phyloP scores from a whole-genome alignment of 1,284 basidiomycete species.

The Sutorius eximius region DNA sequence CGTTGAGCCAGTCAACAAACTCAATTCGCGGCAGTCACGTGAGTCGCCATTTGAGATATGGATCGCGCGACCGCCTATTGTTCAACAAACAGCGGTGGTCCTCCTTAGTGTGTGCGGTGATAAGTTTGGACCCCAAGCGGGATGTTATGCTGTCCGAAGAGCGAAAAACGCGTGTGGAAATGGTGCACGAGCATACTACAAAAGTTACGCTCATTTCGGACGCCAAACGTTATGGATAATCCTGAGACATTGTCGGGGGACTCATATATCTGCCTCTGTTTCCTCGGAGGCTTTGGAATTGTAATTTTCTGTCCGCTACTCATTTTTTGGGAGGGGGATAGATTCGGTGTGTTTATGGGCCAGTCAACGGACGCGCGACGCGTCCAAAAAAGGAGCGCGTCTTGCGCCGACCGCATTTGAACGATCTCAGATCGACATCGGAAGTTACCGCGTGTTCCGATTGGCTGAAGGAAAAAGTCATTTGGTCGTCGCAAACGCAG shows the following conservation, averaged over 20 bases:
- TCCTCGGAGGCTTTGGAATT: conserved; percentile 19
- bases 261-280: conserved; percentile 20
- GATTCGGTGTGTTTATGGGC: conserved; percentile 38
- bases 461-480: conserved; percentile 15
- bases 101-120: conserved; percentile 1
- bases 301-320: conserved; percentile 31
- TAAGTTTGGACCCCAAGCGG: conserved; percentile 7
- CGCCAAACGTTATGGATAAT: conserved; percentile 22
- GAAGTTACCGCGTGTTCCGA: conserved; percentile 16
- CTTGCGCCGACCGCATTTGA: conserved; percentile 38
- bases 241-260: conserved; percentile 13
- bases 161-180: conserved; percentile 20
- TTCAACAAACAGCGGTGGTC: conserved; percentile 4
- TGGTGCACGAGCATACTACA: background rate
- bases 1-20: conserved; percentile 54
- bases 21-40: conserved; percentile 40
- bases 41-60: conserved; percentile 37
- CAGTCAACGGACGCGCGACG: conserved; percentile 30
- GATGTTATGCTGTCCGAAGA: conserved; percentile 13
- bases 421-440: conserved; percentile 31
- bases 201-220: conserved; percentile 22
- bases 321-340: conserved; percentile 31
- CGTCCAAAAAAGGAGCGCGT: conserved; percentile 45
- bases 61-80: conserved; percentile 12
- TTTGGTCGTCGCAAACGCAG: no score